Percentiles rank a stretch among this genome's conserved stretches.
These are phyloP conservation scores for Pseudocercospora eumusae DNA, from an alignment of 2,329 filamentous ascomycete species.

Conservation along the genomic window DNA sequence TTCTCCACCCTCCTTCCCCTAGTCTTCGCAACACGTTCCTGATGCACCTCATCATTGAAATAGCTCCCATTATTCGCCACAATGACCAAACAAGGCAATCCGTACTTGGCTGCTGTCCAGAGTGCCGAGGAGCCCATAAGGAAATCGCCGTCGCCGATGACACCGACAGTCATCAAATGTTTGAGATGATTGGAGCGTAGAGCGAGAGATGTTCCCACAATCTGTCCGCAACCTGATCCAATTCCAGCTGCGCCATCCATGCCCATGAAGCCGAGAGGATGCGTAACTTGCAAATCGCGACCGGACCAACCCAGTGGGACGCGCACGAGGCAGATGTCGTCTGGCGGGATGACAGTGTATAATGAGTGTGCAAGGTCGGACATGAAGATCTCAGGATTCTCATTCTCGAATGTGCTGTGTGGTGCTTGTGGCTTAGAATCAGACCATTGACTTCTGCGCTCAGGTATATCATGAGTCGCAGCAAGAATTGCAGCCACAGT, in stretches of 20 bases:
- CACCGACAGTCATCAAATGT: conserved; percentile 15
- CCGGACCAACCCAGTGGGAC: conserved; percentile 27
- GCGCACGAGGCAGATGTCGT: conserved; percentile 25
- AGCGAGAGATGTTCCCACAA: conserved; percentile 25
- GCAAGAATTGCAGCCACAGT: conserved; percentile 18
- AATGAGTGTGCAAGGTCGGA: conserved; percentile 21
- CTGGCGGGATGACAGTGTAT: conserved; percentile 20
- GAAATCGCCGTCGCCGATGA: conserved; percentile 26
- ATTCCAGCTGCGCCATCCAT: conserved; percentile 29
- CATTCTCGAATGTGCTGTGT: background rate
- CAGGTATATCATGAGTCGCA: conserved; percentile 12
- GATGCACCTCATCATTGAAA: conserved; percentile 29
- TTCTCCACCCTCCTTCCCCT: conserved; percentile 21
- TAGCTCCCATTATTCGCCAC: conserved; percentile 27
- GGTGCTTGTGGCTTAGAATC: background rate
- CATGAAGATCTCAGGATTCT: conserved; percentile 22
- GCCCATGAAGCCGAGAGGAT: conserved; percentile 27
- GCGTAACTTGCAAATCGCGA: conserved; percentile 16
- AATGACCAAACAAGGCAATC: conserved; percentile 19
- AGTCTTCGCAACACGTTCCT: conserved; percentile 25
- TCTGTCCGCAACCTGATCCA: conserved; percentile 24
- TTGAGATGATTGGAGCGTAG: conserved; percentile 6
- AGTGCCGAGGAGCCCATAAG: conserved; percentile 26
- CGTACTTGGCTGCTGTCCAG: conserved; percentile 26
- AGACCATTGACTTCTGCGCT: conserved; percentile 13